Conservation (phyloP, 257 asterid genomes). For the Ligustrum vulgare region DNA sequence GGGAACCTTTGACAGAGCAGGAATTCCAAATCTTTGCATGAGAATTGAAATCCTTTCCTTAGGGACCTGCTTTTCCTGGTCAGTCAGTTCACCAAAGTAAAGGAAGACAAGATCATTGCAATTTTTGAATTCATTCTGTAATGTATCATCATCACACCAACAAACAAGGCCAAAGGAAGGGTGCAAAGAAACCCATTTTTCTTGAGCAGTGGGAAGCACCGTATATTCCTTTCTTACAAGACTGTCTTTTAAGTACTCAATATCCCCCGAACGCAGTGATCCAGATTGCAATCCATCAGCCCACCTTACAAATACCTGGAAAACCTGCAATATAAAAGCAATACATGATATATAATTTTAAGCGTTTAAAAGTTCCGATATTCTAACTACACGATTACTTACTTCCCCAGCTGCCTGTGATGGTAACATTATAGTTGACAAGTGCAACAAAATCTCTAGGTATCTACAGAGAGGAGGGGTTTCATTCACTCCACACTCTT, state of each 20-base stretch:
- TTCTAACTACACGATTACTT: not conserved
- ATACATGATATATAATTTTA: not conserved
- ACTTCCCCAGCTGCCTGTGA: slow-evolving; percentile 23
- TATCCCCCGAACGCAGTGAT: slow-evolving; percentile 61
- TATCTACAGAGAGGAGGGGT: slow-evolving; percentile 63
- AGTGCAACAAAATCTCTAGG: slow-evolving; percentile 71
- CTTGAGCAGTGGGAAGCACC: slow-evolving; percentile 84
- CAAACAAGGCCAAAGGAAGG: slow-evolving; percentile 78
- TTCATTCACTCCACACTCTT: slow-evolving; percentile 78
- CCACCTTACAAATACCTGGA: slow-evolving; percentile 74
- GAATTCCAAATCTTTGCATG: slow-evolving; percentile 65
- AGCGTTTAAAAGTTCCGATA: not conserved
- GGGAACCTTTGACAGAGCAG: slow-evolving; percentile 70
- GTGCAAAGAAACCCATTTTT: slow-evolving; percentile 92
- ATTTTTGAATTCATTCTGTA: slow-evolving; percentile 64
- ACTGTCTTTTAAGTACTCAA: slow-evolving; percentile 55
- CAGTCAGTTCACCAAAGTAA: slow-evolving; percentile 54
- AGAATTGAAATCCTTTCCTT: slow-evolving; percentile 49
- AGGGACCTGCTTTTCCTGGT: slow-evolving; percentile 54
- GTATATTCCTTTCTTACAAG: slow-evolving; percentile 56
- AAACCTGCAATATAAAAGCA: slow-evolving; percentile 47
- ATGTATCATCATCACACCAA: slow-evolving; percentile 78
- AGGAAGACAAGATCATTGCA: slow-evolving; percentile 62
- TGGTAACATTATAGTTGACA: slow-evolving; percentile 66
- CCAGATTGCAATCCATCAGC: slow-evolving; percentile 68